These are phyloP conservation scores for Pelargonium myrrhifolium DNA, from an alignment of 441 rosid genomes.

Conservation along the genomic window DNA sequence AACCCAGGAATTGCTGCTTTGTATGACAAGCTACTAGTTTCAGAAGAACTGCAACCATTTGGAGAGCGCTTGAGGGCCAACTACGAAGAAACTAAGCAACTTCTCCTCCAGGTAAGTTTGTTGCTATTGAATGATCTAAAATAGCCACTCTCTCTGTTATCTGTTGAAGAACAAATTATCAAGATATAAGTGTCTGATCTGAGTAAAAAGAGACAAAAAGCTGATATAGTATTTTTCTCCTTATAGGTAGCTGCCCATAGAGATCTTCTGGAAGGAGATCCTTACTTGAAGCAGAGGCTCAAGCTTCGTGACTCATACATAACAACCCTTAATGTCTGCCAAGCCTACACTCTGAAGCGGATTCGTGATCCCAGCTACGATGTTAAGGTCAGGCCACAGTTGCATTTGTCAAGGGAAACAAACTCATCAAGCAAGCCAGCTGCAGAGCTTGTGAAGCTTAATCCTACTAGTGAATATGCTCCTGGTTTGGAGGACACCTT, in stretches of 20 bases:
- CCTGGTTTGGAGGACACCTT: constrained; percentile 93
- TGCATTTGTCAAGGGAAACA: constrained; percentile 45
- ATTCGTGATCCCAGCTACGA: constrained; percentile 74
- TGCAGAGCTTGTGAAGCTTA: constrained; percentile 63
- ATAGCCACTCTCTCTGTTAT: no score
- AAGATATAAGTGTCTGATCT: no score
- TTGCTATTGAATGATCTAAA: no score
- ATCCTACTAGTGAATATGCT: constrained; percentile 70
- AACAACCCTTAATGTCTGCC: neutral
- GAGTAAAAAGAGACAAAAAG: no score
- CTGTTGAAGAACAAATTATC: no score
- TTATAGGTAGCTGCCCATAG: constrained; percentile 69
- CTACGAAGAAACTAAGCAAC: constrained; percentile 68
- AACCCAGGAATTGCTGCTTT: constrained; percentile 79
- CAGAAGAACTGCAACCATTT: constrained; percentile 49
- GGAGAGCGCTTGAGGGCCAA: constrained; percentile 38
- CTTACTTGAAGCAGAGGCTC: constrained; percentile 34
- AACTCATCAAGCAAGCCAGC: constrained; percentile 59
- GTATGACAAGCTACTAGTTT: constrained; percentile 82
- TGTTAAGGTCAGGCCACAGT: constrained; percentile 61
- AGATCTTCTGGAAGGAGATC: constrained; percentile 88
- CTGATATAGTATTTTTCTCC: neutral
- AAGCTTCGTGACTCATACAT: neutral
- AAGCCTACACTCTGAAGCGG: constrained; percentile 39
- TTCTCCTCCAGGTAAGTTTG: constrained; percentile 63